Evolutionary conservation across 371 early-diverging fungal species (phyloP).

Genomic region (Rhizopus delemar): DNA sequence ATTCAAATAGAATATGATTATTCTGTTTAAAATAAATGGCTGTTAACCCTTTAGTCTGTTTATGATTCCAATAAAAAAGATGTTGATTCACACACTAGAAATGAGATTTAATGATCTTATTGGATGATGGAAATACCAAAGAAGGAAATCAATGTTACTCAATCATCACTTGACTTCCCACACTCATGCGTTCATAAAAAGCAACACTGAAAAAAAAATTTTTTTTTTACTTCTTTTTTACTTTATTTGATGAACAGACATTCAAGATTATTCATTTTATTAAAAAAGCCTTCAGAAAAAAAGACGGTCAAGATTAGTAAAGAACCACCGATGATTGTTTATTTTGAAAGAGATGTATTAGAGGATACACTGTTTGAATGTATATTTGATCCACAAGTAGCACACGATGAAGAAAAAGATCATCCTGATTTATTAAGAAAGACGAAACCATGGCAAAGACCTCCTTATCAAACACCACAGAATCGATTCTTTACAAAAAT

Average conservation of each 20-base stretch:
- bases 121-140: too few species aligned
- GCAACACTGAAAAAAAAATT: not conserved
- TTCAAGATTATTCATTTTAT: not conserved
- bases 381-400: conserved; percentile 47
- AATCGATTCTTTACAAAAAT: conserved; percentile 4
- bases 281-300: conserved; percentile 14
- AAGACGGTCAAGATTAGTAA: conserved; percentile 47
- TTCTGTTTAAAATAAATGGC: too few species aligned
- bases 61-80: too few species aligned
- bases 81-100: too few species aligned
- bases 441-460: conserved; percentile 43
- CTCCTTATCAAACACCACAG: conserved; percentile 13
- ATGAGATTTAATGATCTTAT: too few species aligned
- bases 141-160: too few species aligned
- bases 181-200: not conserved
- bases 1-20: too few species aligned
- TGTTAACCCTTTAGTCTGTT: too few species aligned
- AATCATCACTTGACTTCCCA: too few species aligned
- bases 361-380: conserved; percentile 41
- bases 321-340: conserved; percentile 45
- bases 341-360: conserved; percentile 37
- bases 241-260: not conserved
- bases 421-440: conserved; percentile 37
- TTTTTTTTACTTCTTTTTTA: not conserved
- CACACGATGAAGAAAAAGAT: conserved; percentile 47